Conservation (phyloP, 2,329 filamentous ascomycete genomes). For the Alternaria postmessia region DNA sequence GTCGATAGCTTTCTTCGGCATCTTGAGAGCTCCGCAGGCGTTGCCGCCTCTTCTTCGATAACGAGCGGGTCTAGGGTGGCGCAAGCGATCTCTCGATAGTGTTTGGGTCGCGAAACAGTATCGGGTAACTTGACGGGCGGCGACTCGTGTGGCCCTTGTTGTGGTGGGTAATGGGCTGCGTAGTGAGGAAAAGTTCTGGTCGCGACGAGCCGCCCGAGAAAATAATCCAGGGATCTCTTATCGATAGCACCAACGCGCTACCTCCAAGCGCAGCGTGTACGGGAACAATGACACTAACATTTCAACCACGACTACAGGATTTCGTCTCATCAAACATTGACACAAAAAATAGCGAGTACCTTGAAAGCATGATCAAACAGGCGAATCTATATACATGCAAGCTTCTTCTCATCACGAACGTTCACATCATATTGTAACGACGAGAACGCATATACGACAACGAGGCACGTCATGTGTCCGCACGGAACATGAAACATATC, state of each 20-base stretch:
- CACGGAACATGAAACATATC: neutral
- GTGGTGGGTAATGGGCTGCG: constrained; percentile 9
- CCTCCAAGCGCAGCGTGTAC: neutral
- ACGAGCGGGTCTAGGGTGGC: constrained; percentile 1
- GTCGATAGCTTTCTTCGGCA: constrained; percentile 51
- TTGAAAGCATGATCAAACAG: too few species aligned
- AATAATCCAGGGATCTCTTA: constrained; percentile 20
- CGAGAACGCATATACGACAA: neutral
- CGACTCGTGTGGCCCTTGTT: constrained; percentile 1
- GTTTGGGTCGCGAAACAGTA: constrained; percentile 9
- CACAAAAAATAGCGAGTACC: too few species aligned
- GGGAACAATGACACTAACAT: neutral
- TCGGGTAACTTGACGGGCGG: neutral
- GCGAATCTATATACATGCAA: neutral
- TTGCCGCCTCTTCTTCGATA: constrained; percentile 38
- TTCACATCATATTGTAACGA: too few species aligned
- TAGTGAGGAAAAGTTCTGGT: constrained; percentile 13
- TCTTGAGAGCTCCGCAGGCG: constrained; percentile 43
- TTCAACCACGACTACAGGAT: neutral
- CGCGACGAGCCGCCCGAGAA: constrained; percentile 12
- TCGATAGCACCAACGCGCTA: constrained; percentile 15
- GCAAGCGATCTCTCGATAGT: constrained; percentile 1
- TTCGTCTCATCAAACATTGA: too few species aligned
- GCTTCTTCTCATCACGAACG: neutral
- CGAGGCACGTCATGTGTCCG: neutral